Conservation (phyloP, 148 eudicot genomes). For the Rhododendron vialii region DNA sequence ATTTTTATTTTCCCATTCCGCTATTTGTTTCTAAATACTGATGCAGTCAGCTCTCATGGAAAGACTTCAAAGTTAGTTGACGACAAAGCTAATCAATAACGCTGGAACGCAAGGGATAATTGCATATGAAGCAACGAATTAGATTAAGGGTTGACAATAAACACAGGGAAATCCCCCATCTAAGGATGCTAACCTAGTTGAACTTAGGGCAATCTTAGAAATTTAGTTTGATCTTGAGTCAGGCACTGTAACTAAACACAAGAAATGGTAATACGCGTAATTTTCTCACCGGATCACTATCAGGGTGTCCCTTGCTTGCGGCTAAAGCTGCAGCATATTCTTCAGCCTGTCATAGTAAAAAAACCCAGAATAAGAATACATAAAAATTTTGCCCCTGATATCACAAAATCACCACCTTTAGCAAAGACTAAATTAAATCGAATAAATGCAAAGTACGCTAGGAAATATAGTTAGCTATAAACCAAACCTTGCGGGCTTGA, state of each 20-base stretch:
- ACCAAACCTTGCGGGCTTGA: constrained; percentile 81
- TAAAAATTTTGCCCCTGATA: not conserved
- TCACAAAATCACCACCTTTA: not conserved
- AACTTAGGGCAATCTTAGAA: not conserved
- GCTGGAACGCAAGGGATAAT: not conserved
- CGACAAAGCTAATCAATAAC: not conserved
- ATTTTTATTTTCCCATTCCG: not conserved
- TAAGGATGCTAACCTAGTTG: not conserved
- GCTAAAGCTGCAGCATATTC: constrained; percentile 89
- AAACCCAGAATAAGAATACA: not conserved
- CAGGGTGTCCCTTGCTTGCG: constrained; percentile 65
- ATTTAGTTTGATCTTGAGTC: not conserved
- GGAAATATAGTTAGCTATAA: not conserved
- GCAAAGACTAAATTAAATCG: not conserved
- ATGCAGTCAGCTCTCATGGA: not conserved
- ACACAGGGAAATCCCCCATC: not conserved
- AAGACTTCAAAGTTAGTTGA: not conserved
- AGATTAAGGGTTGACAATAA: not conserved
- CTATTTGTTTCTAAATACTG: not conserved
- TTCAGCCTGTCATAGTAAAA: constrained; percentile 46
- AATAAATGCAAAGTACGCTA: not conserved
- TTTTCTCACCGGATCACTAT: constrained; percentile 51
- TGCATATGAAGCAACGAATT: not conserved
- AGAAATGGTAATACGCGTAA: not conserved
- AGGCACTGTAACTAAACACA: not conserved